These are phyloP conservation scores for Lactarius vividus DNA, from an alignment of 768 basidiomycete genomes.

Conservation along the genomic window DNA sequence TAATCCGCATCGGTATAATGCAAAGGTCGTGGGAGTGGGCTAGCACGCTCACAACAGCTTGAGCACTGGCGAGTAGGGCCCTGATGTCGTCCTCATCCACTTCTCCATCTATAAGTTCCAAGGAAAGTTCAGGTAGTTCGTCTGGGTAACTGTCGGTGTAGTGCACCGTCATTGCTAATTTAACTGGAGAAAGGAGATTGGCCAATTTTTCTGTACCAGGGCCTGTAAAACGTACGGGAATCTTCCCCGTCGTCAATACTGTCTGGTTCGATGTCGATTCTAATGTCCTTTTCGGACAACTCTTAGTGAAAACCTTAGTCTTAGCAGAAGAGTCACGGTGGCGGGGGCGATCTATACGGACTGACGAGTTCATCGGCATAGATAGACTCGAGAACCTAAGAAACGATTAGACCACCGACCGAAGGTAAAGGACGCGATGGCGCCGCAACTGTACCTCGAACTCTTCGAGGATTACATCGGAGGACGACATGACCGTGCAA, in stretches of 20 bases:
- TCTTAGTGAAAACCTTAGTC: conserved; percentile 54
- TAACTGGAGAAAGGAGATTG: conserved; percentile 49
- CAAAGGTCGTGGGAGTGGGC: neutral
- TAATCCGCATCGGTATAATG: conserved; percentile 2
- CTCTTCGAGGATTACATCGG: conserved; percentile 77
- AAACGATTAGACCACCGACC: conserved; percentile 20
- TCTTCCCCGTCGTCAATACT: conserved; percentile 62
- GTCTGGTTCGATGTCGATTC: conserved; percentile 88
- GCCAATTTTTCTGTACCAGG: neutral
- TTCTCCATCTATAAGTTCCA: conserved; percentile 60
- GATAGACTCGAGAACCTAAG: conserved; percentile 91
- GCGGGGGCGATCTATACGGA: conserved; percentile 46
- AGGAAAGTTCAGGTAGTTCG: conserved; percentile 64
- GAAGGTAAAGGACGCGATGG: conserved; percentile 20
- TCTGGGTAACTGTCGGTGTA: conserved; percentile 88
- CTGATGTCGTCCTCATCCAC: conserved; percentile 57
- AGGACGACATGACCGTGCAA: conserved; percentile 55
- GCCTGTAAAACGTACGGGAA: conserved; percentile 42
- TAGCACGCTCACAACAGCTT: conserved; percentile 48
- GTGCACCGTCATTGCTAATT: conserved; percentile 64
- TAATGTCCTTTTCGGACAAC: conserved; percentile 75
- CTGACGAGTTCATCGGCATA: conserved; percentile 92
- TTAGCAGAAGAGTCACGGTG: conserved; percentile 42
- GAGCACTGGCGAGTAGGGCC: conserved; percentile 54
- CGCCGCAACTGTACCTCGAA: conserved; percentile 62